Conservation (phyloP, 140 eudicot genomes). For the Ambrosia hybrid region DNA sequence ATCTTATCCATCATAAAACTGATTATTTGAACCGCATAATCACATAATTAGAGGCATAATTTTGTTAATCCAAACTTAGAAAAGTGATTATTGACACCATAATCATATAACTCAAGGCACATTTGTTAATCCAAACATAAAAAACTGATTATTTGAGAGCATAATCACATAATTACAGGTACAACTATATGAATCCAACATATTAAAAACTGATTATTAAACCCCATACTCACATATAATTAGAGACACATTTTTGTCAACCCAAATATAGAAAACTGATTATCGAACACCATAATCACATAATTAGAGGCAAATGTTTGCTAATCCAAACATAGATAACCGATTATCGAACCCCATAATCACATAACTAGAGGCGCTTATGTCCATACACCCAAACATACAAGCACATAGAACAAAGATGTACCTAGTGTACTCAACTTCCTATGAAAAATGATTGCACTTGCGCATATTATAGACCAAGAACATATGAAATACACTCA, state of each 20-base stretch:
- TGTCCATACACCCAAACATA: neutral
- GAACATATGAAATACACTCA: neutral
- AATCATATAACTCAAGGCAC: neutral
- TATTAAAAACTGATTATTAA: neutral
- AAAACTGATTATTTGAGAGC: neutral
- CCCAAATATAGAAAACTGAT: neutral
- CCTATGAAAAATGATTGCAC: neutral
- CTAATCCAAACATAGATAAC: neutral
- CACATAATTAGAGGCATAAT: neutral
- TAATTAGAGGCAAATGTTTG: neutral
- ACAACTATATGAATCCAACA: neutral
- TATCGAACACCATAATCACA: neutral
- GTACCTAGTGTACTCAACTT: neutral
- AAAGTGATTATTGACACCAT: neutral
- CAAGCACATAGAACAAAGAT: constrained; percentile 1
- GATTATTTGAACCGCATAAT: neutral
- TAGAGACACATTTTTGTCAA: neutral
- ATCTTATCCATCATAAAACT: neutral
- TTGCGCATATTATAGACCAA: neutral
- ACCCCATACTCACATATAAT: neutral
- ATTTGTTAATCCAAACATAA: neutral
- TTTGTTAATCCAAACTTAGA: neutral
- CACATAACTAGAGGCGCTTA: neutral
- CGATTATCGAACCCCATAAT: neutral
- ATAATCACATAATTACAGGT: constrained; percentile 3